Evolutionary conservation across 2,329 filamentous ascomycete genomes (phyloP), one percentile per base, ranked within the genome.

Genomic region (Zarea fungicola): DNA sequence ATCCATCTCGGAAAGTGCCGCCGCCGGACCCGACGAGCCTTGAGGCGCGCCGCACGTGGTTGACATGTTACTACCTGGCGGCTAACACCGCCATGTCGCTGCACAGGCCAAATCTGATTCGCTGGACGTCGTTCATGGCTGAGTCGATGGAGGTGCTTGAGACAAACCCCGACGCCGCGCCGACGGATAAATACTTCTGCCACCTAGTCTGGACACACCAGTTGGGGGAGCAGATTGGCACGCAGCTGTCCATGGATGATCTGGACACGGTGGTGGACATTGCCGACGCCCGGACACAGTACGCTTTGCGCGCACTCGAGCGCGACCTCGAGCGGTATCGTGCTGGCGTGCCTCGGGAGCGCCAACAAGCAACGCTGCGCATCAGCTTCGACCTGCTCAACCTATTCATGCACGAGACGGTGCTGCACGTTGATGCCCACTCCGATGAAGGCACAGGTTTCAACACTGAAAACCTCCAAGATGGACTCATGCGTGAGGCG

Each of bases 401-500:
- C 53, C 69, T 91, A 3, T 89, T 87, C 61, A 83, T 90, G 70
- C 84, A 91, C 62, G 87, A 91, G 64, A 80, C 87, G 47, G 82
- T 80, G 3, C 78, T 91, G 54, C 83, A 88, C 54, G 72, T 78
- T 8, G 81, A 85, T 48, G 72, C 70, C 18, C 71, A 80, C 7
- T 75, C 50, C 8, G 82, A 87, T 45, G 76, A 79, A 53, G 60
- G 52, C 69, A 34, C 69, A 18, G 71, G 71, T 7, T 71, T 71
- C 58, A 72, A 69, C 60, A 65, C 70, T n/a, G 70, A 72, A 8
- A 63, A 69, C 39, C 60, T 76, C 25, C 65, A 69, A 19, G 66
- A 72, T 45, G 67, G 69, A 26, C 63, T 75, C 42, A 59, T 71
- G 23, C 60, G 60, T 50, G 66, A 62, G 50, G 68, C 10, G 13